These are phyloP conservation scores for Globisporangium recalcitrans DNA, from an alignment of 352 stramenopile genomes.

Conservation along the genomic window DNA sequence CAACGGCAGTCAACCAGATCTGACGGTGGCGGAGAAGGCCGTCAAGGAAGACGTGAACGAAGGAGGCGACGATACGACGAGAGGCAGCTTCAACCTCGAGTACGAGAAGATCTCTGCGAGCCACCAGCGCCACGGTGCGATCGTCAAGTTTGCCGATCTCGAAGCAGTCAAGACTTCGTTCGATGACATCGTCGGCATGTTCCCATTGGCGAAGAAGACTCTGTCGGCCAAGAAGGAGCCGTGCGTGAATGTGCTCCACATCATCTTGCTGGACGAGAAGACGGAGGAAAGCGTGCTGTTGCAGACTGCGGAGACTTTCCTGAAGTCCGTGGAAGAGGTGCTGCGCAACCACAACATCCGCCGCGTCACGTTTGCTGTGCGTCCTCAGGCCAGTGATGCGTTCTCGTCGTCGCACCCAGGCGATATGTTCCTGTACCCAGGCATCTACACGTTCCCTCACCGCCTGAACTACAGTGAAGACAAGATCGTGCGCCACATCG, in stretches of 20 bases:
- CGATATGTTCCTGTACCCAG: conserved; percentile 77
- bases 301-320: conserved; percentile 48
- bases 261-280: conserved; percentile 71
- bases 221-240: conserved; percentile 58
- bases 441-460: conserved; percentile 89
- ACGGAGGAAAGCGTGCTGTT: conserved; percentile 53
- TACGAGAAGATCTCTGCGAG: conserved; percentile 73
- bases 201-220: conserved; percentile 64
- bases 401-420: conserved; percentile 29
- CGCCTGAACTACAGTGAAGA: conserved; percentile 94
- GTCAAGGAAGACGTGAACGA: conserved; percentile 17
- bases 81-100: conserved; percentile 45
- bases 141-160: conserved; percentile 86
- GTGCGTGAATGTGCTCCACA: conserved; percentile 81
- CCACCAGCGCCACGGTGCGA: conserved; percentile 74
- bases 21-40: conserved; percentile 22
- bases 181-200: conserved; percentile 60
- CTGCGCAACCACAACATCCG: conserved; percentile 78
- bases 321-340: conserved; percentile 53
- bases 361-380: conserved; percentile 85
- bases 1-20: conserved; percentile 45
- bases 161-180: conserved; percentile 71
- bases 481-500: conserved; percentile 97
- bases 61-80: conserved; percentile 18
- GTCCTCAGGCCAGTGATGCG: conserved; percentile 40